A percentile compares a stretch with the other conserved stretches of the same genome.
These are phyloP conservation scores for Alloteropsis angusta DNA, from an alignment of 202 grass and related monocot species.

Conservation along the genomic window DNA sequence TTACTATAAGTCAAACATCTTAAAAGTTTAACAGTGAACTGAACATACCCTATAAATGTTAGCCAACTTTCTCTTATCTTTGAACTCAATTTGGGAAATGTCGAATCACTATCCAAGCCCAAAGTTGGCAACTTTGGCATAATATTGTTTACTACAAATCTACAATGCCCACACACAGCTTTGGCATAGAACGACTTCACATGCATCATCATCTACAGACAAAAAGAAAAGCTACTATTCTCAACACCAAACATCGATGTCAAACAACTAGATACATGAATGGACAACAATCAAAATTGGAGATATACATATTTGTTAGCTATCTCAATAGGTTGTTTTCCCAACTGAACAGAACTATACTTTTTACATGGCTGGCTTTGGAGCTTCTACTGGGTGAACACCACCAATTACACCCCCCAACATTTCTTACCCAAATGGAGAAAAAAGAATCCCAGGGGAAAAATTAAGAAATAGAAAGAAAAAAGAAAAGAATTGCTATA, in stretches of 20 bases:
- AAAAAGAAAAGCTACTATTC: not conserved
- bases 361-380: conserved; percentile 56
- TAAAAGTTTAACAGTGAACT: no score
- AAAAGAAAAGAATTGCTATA: conserved; percentile 34
- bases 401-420: conserved; percentile 39
- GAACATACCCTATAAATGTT: no score
- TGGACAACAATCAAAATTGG: conserved; percentile 45
- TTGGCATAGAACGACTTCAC: not conserved
- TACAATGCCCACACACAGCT: no score
- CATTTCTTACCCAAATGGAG: conserved; percentile 37
- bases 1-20: no score
- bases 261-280: conserved; percentile 18
- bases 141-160: no score
- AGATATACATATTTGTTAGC: conserved; percentile 68
- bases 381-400: conserved; percentile 48
- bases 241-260: not conserved
- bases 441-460: conserved; percentile 16
- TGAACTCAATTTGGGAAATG: no score
- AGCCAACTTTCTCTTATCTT: no score
- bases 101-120: no score
- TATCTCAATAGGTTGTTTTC: conserved; percentile 39
- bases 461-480: conserved; percentile 36
- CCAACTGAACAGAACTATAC: conserved; percentile 45
- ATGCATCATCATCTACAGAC: not conserved
- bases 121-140: no score